Evolutionary conservation across 345 rosid species (phyloP).

Genomic region (Eucalyptus grandis): DNA sequence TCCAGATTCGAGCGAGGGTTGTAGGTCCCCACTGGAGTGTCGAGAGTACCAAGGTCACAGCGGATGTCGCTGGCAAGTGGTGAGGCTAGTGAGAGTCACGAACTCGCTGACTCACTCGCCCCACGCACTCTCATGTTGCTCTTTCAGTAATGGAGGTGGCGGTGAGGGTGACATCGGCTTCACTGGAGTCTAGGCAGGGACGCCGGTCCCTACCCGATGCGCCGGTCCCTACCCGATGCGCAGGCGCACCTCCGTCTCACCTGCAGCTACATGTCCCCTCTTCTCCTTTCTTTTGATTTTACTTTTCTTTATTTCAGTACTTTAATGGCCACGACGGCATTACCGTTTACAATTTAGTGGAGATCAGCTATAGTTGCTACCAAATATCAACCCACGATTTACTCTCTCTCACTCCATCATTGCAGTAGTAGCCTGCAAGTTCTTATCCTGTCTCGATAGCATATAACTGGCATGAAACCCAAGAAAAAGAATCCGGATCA

Average conservation of each 20-base stretch:
- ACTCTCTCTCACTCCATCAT: neutral
- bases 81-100: neutral
- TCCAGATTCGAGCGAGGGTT: neutral
- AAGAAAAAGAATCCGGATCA: neutral
- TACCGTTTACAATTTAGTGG: neutral
- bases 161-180: neutral
- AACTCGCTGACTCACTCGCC: neutral
- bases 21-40: neutral
- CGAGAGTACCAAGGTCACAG: neutral
- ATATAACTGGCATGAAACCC: neutral
- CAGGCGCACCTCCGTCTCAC: neutral
- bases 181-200: neutral
- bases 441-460: neutral
- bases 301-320: neutral
- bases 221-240: neutral
- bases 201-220: neutral
- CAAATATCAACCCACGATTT: neutral
- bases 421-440: neutral
- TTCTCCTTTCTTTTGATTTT: neutral
- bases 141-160: neutral
- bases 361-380: neutral
- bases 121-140: neutral
- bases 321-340: neutral
- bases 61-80: neutral
- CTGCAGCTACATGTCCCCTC: neutral